phyloP scores from a whole-genome alignment of 202 grass and related monocot genomes.

The Panicum hallii region DNA sequence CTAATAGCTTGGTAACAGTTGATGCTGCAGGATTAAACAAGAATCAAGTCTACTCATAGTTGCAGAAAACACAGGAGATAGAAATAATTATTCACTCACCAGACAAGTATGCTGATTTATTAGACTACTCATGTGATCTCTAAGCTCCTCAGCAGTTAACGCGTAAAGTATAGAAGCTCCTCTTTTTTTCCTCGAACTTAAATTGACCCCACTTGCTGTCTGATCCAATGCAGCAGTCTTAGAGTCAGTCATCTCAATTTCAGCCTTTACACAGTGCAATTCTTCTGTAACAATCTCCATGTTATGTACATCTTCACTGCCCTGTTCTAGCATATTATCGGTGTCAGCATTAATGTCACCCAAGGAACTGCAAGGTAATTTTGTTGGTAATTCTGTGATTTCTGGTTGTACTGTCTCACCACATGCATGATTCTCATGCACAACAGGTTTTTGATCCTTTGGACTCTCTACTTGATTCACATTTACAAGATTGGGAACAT shows the following conservation, averaged over 20 bases:
- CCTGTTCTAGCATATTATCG: neutral
- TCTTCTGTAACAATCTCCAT: conserved; percentile 34
- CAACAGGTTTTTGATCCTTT: conserved; percentile 36
- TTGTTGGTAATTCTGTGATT: conserved; percentile 43
- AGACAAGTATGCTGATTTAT: conserved; percentile 55
- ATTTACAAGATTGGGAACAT: conserved; percentile 38
- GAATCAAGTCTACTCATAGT: conserved; percentile 20
- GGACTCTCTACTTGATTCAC: conserved; percentile 36
- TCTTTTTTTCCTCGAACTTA: conserved; percentile 45
- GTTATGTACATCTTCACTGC: conserved; percentile 26
- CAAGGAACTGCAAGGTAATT: conserved; percentile 43
- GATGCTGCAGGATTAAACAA: conserved; percentile 31
- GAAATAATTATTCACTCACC: conserved; percentile 49
- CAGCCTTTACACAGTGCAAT: conserved; percentile 26
- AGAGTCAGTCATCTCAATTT: conserved; percentile 36
- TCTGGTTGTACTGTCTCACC: conserved; percentile 45
- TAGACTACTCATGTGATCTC: conserved; percentile 77
- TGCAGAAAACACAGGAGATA: conserved; percentile 31
- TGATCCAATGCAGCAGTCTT: conserved; percentile 45
- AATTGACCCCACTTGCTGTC: conserved; percentile 22
- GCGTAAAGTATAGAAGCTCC: conserved; percentile 81
- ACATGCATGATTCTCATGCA: conserved; percentile 34
- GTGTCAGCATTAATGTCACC: conserved; percentile 38
- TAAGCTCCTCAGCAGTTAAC: conserved; percentile 67
- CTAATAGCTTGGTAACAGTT: conserved; percentile 15